These are phyloP conservation scores for Pichia membranifaciens DNA, from an alignment of 805 yeast species.

Conservation along the genomic window DNA sequence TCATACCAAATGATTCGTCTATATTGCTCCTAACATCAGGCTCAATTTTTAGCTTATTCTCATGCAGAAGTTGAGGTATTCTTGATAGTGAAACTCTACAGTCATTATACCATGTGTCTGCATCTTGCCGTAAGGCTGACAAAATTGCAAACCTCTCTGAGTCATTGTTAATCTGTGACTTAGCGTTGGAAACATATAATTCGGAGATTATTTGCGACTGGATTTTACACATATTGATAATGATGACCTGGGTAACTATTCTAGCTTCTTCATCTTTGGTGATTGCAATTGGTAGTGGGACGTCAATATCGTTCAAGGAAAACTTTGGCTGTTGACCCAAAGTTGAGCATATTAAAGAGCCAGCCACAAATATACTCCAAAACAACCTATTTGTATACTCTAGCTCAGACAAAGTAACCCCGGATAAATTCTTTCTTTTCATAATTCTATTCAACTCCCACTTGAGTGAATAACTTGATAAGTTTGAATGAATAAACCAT, in stretches of 20 bases:
- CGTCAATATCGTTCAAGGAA: slow-evolving; percentile 26
- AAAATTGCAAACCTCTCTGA: slow-evolving; percentile 33
- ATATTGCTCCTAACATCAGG: neutral
- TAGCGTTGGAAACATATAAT: neutral
- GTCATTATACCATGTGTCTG: slow-evolving; percentile 33
- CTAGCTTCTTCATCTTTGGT: slow-evolving; percentile 38
- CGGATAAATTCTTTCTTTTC: slow-evolving; percentile 24
- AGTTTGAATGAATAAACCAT: slow-evolving; percentile 42
- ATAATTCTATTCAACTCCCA: slow-evolving; percentile 42
- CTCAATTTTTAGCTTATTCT: neutral
- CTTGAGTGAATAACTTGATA: slow-evolving; percentile 41
- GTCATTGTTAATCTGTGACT: slow-evolving; percentile 28
- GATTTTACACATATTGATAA: slow-evolving; percentile 37
- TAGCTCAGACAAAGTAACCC: slow-evolving; percentile 30
- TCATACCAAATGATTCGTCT: slow-evolving; percentile 1
- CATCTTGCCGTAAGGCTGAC: slow-evolving; percentile 30
- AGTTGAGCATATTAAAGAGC: slow-evolving; percentile 24
- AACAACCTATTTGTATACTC: slow-evolving; percentile 39
- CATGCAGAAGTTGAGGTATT: slow-evolving; percentile 3
- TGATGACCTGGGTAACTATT: slow-evolving; percentile 33
- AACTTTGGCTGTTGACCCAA: slow-evolving; percentile 26
- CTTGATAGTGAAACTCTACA: slow-evolving; percentile 20
- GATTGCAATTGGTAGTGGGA: slow-evolving; percentile 29
- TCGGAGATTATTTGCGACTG: slow-evolving; percentile 39
- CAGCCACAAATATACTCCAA: slow-evolving; percentile 28